Conservation (phyloP, 192 early-diverging fungal species). For the Martensiomyces pterosporus region DNA sequence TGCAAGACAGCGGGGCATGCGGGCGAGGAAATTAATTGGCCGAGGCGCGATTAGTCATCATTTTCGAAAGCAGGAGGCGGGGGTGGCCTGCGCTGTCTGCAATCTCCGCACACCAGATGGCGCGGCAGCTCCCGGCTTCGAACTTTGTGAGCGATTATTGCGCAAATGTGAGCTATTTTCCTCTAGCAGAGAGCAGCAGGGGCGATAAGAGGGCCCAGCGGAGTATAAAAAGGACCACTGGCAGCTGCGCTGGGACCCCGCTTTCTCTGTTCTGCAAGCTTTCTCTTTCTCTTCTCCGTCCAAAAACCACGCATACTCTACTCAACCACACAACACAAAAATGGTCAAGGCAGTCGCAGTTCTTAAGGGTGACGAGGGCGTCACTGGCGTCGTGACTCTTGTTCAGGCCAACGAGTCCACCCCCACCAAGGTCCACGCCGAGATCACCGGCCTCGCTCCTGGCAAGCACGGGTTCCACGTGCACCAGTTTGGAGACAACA, state of each 20-base stretch:
- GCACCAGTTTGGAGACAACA: slow-evolving; percentile 72
- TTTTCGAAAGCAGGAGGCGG: too few relatives aligned
- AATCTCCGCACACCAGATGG: too few relatives aligned
- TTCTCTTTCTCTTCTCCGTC: background rate
- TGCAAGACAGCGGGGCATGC: too few relatives aligned
- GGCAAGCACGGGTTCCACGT: slow-evolving; percentile 89
- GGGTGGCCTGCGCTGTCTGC: too few relatives aligned
- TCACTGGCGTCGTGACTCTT: slow-evolving; percentile 69
- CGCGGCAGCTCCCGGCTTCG: too few relatives aligned
- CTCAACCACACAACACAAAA: slow-evolving; percentile 25
- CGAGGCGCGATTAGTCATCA: too few relatives aligned
- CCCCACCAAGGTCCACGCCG: slow-evolving; percentile 55
- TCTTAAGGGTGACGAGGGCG: slow-evolving; percentile 63
- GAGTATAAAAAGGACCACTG: too few relatives aligned
- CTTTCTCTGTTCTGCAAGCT: background rate
- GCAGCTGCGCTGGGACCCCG: too few relatives aligned
- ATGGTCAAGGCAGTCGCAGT: slow-evolving; percentile 85
- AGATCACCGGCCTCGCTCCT: slow-evolving; percentile 58
- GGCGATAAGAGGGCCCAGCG: too few relatives aligned
- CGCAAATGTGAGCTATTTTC: slow-evolving; percentile 2
- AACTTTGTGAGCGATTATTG: too few relatives aligned
- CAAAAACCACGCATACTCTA: background rate
- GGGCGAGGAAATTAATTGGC: too few relatives aligned
- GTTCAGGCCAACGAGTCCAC: slow-evolving; percentile 60
- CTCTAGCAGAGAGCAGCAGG: too few relatives aligned